A percentile compares a stretch with the other conserved stretches of the same genome.
Evolutionary conservation across 2,329 filamentous ascomycete genomes (phyloP).

Genomic region (Botryosphaeria dothidea): DNA sequence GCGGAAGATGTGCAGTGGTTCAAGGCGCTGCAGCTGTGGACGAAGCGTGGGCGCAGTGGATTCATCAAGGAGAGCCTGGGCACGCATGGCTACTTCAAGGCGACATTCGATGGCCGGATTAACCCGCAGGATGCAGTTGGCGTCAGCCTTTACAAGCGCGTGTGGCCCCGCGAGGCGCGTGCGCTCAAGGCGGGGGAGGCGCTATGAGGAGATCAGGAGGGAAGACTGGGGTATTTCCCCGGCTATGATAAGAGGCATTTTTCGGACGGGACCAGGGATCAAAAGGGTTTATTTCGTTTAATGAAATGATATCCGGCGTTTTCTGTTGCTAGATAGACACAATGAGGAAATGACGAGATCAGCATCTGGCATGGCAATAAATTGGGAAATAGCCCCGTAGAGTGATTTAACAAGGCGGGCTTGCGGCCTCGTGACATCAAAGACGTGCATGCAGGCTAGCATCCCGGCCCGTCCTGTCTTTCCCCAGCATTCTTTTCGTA

Average conservation of each 20-base stretch:
- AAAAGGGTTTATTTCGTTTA: neutral
- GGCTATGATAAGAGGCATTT: conserved; percentile 4
- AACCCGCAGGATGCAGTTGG: conserved; percentile 94
- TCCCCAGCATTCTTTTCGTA: neutral
- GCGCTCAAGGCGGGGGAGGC: conserved; percentile 36
- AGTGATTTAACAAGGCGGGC: neutral
- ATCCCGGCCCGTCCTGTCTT: neutral
- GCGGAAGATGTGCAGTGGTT: conserved; percentile 95
- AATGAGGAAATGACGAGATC: conserved; percentile 3
- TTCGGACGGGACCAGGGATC: neutral
- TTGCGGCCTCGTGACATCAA: conserved; percentile 15
- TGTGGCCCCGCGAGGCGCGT: conserved; percentile 66
- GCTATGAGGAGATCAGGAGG: neutral
- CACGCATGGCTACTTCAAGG: conserved; percentile 99
- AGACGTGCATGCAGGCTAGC: neutral
- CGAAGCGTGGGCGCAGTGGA: conserved; percentile 80
- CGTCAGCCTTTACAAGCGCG: conserved; percentile 65
- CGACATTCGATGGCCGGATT: conserved; percentile 92
- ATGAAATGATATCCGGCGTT: conserved; percentile 16
- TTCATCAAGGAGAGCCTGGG: conserved; percentile 93
- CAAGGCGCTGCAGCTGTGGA: conserved; percentile 95
- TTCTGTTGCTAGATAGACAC: neutral
- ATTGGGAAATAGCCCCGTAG: neutral
- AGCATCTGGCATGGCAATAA: neutral
- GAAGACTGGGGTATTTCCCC: neutral